Evolutionary conservation across 108 stramenopile genomes (phyloP), one percentile per base, ranked within the genome.

Genomic region (Cylindrotheca closterium): DNA sequence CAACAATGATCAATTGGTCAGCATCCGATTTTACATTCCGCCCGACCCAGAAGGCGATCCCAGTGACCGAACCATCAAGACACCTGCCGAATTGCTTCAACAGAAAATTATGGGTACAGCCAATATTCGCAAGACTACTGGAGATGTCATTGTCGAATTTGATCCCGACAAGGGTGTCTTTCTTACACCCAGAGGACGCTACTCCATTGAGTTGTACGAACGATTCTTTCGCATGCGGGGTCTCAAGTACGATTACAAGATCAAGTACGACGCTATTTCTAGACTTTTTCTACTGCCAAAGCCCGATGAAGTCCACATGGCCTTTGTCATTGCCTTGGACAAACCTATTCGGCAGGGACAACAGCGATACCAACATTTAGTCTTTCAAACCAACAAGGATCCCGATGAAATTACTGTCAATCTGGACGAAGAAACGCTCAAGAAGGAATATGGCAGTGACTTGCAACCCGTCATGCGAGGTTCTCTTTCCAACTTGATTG

Each of bases 331-430:
- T 70, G 94, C 96, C 2, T 74, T 99, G 60, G 93, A 96, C 60
- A 96, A 96, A 65, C 96, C 97, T 8, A 94, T 99, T 71, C 93
- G 95, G 28, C 97, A 99, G 75, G 99, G 99, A 22, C 95, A 98
- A 77, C 98, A 98, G 67, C 77, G 95, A 26, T 98, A 99, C 78
- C 92, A 94, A 52, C 87, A 97, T 86, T 67, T 99, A 22, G 99
- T 99, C 0, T 78, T 99, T 77, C 96, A 98, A 67, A 79, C 86
- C 23, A 86, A 81, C 21, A 86, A 90, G 62, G 90, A 83, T 53
- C 93, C 85, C 23, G 79, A 82, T 52, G 91, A 95, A 58, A 70
- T 98, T 19, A 71, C 74, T 26, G 79, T 99, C 54, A 96, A 96
- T 67, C 71, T 98, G 27, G 86, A 86, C 55, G 93, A 96, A 67